Base-by-base conservation (phyloP, 257 asterid species). In the Capsicum pubescens region DNA sequence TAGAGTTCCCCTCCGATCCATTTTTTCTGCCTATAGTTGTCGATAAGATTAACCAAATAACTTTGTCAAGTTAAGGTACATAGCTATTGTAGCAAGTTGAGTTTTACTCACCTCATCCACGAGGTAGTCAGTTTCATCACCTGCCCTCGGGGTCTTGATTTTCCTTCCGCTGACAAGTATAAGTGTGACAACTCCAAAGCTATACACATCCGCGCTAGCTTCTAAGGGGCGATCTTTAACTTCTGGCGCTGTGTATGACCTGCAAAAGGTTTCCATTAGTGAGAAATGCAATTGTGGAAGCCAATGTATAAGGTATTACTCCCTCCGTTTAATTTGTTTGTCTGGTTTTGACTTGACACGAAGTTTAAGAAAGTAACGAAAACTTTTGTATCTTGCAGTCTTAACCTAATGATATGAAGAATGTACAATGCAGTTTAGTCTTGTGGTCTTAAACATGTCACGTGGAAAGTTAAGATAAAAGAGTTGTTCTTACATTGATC, bases 101-200 rank as follows among this genome's bases (percentile, higher is more conserved):
- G 68, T 52, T 6, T 67, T 55, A 69, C 85, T 82, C 58, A 82
- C 85, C 54, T 32, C 11, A n/a, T 21, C 80, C 13, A 26, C 39
- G 46, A 68, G 81, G 80, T 39, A 82, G 11, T 50, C 50, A 13
- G 57, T 35, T 2, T 52, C 76, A 48, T 11, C 58, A 21, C 77
- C 66, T 14, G 67, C 26, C 67, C 36, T 55, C 3, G 12, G 58
- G 48, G 44, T 82, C 17, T 0, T 70, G 16, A 21, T 54, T 1
- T 32, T 67, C 59, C 0, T 26, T 48, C 84, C 80, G 17, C 80
- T 82, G 59, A 82, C 11, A 44, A 82, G 17, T 50, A 46, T 15
- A 66, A 82, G 80, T 17, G 44, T 46, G 44, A 82, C 63, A 82
- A 26, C 80, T 67, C 84, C 84, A 66, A 82, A 82, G 67, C 84